Conservation (phyloP, 2,329 filamentous ascomycete genomes). For the Fulvia fulva region DNA sequence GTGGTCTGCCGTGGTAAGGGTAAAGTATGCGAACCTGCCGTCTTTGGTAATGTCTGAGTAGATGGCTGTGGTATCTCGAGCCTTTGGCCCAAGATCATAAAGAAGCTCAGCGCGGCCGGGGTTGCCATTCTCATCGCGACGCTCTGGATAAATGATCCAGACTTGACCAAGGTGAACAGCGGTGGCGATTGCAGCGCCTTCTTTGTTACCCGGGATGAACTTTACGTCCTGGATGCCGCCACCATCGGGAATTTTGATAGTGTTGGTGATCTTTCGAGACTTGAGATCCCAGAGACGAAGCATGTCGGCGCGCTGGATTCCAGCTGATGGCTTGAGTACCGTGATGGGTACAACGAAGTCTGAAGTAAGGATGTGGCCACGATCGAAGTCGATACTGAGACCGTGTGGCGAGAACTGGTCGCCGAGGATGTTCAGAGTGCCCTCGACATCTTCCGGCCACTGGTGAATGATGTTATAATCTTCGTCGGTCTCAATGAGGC, state of each 20-base stretch:
- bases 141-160: constrained; percentile 63
- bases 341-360: constrained; percentile 61
- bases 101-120: constrained; percentile 57
- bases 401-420: constrained; percentile 62
- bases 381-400: constrained; percentile 55
- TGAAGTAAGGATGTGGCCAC: constrained; percentile 56
- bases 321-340: constrained; percentile 56
- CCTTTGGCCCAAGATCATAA: constrained; percentile 55
- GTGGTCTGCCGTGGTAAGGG: constrained; percentile 59
- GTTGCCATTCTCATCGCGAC: constrained; percentile 51
- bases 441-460: constrained; percentile 55
- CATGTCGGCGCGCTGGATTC: constrained; percentile 54
- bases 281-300: constrained; percentile 57
- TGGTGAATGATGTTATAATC: constrained; percentile 59
- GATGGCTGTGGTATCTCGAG: constrained; percentile 55
- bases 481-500: constrained; percentile 58
- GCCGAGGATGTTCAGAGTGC: constrained; percentile 54
- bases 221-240: constrained; percentile 62
- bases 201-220: constrained; percentile 59
- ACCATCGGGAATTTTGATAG: constrained; percentile 57
- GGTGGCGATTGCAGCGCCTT: constrained; percentile 57
- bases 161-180: constrained; percentile 58
- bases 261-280: constrained; percentile 54
- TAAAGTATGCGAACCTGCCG: constrained; percentile 57
- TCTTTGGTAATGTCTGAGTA: constrained; percentile 59